These are phyloP conservation scores for Trichophyton equinum DNA, from an alignment of 2,329 filamentous ascomycete species.

Conservation along the genomic window DNA sequence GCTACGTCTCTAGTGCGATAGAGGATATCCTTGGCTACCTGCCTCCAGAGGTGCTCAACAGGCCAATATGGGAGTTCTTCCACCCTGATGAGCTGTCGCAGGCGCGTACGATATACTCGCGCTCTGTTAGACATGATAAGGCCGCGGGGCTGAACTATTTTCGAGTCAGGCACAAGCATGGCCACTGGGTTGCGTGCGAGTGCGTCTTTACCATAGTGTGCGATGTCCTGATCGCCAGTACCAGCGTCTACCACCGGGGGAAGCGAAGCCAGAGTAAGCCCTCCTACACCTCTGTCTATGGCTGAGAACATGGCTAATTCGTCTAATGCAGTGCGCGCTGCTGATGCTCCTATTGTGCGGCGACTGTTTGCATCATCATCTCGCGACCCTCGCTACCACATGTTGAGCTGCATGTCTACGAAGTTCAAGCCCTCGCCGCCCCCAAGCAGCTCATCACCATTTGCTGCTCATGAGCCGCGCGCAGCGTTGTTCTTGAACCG, in stretches of 20 bases:
- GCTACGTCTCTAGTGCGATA: conserved; percentile 75
- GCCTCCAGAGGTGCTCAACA: conserved; percentile 61
- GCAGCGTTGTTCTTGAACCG: conserved; percentile 77
- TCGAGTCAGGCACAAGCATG: conserved; percentile 54
- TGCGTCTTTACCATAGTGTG: conserved; percentile 84
- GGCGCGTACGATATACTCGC: conserved; percentile 58
- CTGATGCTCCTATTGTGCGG: conserved; percentile 65
- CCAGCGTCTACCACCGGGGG: conserved; percentile 59
- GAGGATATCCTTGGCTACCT: conserved; percentile 70
- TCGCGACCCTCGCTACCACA: conserved; percentile 74
- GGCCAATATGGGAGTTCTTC: conserved; percentile 75
- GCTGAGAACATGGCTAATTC: neutral
- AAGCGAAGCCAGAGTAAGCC: conserved; percentile 61
- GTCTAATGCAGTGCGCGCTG: conserved; percentile 51
- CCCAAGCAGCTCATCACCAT: conserved; percentile 39
- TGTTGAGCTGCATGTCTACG: conserved; percentile 71
- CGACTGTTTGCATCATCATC: conserved; percentile 64
- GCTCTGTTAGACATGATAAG: conserved; percentile 66
- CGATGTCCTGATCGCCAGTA: conserved; percentile 75
- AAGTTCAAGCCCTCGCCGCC: conserved; percentile 47
- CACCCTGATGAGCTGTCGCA: conserved; percentile 68
- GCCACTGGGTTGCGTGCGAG: conserved; percentile 66
- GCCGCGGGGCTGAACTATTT: conserved; percentile 75
- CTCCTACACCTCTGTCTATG: neutral
- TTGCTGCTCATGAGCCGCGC: conserved; percentile 54